phyloP scores from a whole-genome alignment of 345 rosid species.

The Isatis tinctoria region DNA sequence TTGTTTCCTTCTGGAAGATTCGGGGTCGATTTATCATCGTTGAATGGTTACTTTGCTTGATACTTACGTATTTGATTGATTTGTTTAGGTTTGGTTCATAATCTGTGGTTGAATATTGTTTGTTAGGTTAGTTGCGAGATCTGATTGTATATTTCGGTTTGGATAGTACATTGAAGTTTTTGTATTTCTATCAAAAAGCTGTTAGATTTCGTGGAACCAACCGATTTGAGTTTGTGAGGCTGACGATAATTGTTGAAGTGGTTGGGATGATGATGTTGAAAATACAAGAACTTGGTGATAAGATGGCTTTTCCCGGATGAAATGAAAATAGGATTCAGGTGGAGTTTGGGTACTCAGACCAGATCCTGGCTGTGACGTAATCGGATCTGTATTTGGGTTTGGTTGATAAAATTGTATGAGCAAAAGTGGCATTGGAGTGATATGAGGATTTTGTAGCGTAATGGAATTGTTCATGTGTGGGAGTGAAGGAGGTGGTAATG shows the following conservation, averaged over 20 bases:
- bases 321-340: too few relatives aligned
- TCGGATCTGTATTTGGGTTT: conserved; percentile 12
- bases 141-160: background rate
- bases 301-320: too few relatives aligned
- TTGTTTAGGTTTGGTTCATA: background rate
- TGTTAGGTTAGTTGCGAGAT: conserved; percentile 4
- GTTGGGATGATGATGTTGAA: conserved; percentile 8
- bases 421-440: background rate
- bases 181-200: background rate
- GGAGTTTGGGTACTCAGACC: conserved; percentile 9
- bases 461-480: background rate
- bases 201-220: background rate
- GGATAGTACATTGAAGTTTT: background rate
- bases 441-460: background rate
- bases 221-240: background rate
- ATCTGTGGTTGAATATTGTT: background rate
- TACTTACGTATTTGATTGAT: background rate
- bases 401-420: background rate
- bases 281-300: background rate
- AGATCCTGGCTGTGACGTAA: background rate
- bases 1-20: background rate
- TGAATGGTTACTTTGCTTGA: background rate
- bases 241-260: background rate
- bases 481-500: conserved; percentile 29
- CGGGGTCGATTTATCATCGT: background rate